Evolutionary conservation across 2,329 filamentous ascomycete species (phyloP).

Genomic region (Nemania diffusa): DNA sequence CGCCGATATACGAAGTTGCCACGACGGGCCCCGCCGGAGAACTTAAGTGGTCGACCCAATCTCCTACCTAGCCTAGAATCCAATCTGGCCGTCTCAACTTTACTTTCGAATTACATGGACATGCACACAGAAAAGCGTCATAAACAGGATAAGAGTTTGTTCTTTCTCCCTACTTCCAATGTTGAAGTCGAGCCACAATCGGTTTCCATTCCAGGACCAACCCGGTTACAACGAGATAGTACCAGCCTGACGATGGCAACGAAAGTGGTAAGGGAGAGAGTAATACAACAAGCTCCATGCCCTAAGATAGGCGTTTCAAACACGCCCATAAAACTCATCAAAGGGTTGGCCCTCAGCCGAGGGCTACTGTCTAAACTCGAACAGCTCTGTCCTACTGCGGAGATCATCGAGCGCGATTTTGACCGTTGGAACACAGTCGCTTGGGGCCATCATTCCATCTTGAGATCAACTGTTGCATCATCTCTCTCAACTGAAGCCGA

Average conservation of each 20-base stretch:
- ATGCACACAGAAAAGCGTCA: slow-evolving; percentile 45
- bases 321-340: slow-evolving; percentile 55
- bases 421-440: slow-evolving; percentile 50
- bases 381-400: slow-evolving; percentile 58
- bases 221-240: background rate
- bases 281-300: slow-evolving; percentile 31
- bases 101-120: slow-evolving; percentile 46
- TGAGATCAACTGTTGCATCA: slow-evolving; percentile 52
- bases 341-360: slow-evolving; percentile 62
- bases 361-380: slow-evolving; percentile 62
- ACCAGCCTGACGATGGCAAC: background rate
- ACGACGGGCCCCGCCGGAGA: background rate
- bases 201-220: background rate
- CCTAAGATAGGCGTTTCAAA: slow-evolving; percentile 31
- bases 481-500: slow-evolving; percentile 71
- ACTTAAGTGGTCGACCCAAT: background rate
- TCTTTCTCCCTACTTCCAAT: slow-evolving; percentile 36
- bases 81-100: slow-evolving; percentile 39
- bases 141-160: slow-evolving; percentile 44
- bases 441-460: slow-evolving; percentile 50
- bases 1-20: slow-evolving; percentile 3
- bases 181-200: background rate
- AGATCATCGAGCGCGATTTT: slow-evolving; percentile 71
- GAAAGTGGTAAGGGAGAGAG: background rate
- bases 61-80: slow-evolving; percentile 42